Percentiles rank a stretch among this genome's conserved stretches.
phyloP scores from a whole-genome alignment of 108 stramenopile species.

The Mediolabrus comicus region DNA sequence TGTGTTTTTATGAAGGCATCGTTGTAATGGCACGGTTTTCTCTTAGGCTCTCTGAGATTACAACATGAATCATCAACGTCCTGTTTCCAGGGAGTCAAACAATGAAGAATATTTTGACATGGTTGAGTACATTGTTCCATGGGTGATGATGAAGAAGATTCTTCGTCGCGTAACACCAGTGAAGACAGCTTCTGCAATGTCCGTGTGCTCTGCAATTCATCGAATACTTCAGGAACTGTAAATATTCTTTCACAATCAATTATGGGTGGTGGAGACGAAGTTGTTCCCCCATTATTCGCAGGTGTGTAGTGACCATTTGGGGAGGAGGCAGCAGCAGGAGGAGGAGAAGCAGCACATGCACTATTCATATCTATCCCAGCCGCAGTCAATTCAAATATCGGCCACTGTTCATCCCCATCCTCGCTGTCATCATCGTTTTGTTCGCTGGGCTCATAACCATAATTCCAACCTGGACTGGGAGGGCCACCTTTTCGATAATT shows the following conservation, averaged over 20 bases:
- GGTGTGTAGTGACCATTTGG: not conserved
- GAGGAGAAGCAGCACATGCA: not conserved
- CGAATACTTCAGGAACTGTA: slow-evolving; percentile 42
- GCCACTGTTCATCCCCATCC: not conserved
- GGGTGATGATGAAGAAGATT: not conserved
- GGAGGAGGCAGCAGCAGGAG: not conserved
- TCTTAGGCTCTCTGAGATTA: not conserved
- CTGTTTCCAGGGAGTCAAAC: slow-evolving; percentile 16
- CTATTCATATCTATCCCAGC: not conserved
- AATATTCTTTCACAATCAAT: slow-evolving; percentile 38
- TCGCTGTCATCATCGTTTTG: not conserved
- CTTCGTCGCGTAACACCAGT: slow-evolving; percentile 1
- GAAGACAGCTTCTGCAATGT: not conserved
- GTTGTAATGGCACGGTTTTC: not conserved
- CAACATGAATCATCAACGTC: not conserved
- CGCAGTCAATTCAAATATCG: slow-evolving; percentile 11
- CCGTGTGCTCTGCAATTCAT: slow-evolving; percentile 13
- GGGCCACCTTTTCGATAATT: not conserved
- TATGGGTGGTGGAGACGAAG: not conserved
- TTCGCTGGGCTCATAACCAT: slow-evolving; percentile 1
- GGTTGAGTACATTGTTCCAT: slow-evolving; percentile 24
- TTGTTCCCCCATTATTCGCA: not conserved
- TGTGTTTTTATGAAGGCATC: not conserved
- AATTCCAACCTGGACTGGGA: not conserved
- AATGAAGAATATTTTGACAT: slow-evolving; percentile 81